A percentile compares a stretch with the other conserved stretches of the same genome.
These are phyloP conservation scores for Cadophora malorum DNA, from an alignment of 2,329 filamentous ascomycete genomes.

Conservation along the genomic window DNA sequence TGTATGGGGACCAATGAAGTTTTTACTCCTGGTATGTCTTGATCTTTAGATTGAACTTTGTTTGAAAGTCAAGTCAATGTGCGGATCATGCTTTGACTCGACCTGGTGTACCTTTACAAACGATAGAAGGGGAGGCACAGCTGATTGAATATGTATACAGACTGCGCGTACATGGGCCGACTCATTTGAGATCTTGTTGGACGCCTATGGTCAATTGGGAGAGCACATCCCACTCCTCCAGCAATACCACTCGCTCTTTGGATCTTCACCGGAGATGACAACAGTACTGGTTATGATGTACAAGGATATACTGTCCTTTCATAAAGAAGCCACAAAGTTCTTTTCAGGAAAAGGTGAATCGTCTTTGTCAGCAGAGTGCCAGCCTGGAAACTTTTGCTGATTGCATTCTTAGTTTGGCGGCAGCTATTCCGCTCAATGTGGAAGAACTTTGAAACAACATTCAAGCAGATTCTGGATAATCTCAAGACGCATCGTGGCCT, in stretches of 20 bases:
- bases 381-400: not conserved
- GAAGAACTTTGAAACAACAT: conserved; percentile 43
- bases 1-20: conserved; percentile 49
- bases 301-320: conserved; percentile 49
- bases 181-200: conserved; percentile 47
- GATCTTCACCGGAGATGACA: conserved; percentile 42
- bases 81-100: too few relatives aligned
- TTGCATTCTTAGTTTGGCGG: conserved; percentile 34
- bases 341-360: conserved; percentile 39
- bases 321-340: conserved; percentile 45
- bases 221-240: conserved; percentile 48
- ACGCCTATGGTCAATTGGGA: conserved; percentile 49
- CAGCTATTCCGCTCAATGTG: conserved; percentile 46
- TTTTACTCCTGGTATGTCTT: conserved; percentile 43
- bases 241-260: conserved; percentile 45
- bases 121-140: not conserved
- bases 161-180: conserved; percentile 45
- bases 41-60: not conserved
- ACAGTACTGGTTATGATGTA: conserved; percentile 47
- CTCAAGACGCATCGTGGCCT: conserved; percentile 42
- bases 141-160: conserved; percentile 24
- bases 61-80: not conserved
- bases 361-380: not conserved
- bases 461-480: conserved; percentile 42
- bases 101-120: too few relatives aligned